These are phyloP conservation scores for Sporothrix luriei DNA, from an alignment of 2,329 filamentous ascomycete genomes.

Conservation along the genomic window DNA sequence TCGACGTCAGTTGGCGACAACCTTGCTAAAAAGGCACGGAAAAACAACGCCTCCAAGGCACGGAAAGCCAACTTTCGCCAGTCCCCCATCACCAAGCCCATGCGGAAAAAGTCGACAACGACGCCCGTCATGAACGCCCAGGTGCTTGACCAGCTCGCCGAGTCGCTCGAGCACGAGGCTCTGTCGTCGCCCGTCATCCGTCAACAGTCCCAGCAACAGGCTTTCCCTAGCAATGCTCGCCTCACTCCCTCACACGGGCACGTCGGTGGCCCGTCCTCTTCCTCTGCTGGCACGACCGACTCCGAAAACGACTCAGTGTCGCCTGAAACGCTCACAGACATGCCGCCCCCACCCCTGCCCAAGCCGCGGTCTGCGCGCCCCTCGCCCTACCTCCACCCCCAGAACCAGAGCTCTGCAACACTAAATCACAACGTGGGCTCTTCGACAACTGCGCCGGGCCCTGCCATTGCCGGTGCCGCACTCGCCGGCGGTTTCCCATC, in stretches of 20 bases:
- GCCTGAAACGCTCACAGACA: slow-evolving; percentile 64
- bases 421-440: slow-evolving; percentile 20
- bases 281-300: slow-evolving; percentile 53
- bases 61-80: slow-evolving; percentile 62
- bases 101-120: slow-evolving; percentile 56
- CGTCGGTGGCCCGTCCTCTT: slow-evolving; percentile 40
- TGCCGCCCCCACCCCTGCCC: slow-evolving; percentile 69
- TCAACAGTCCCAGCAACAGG: slow-evolving; percentile 46
- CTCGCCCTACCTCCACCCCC: slow-evolving; percentile 67
- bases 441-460: slow-evolving; percentile 19
- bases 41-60: slow-evolving; percentile 56
- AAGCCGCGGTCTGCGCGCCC: slow-evolving; percentile 64
- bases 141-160: slow-evolving; percentile 56
- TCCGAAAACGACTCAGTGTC: slow-evolving; percentile 68
- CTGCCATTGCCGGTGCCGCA: slow-evolving; percentile 24
- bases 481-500: slow-evolving; percentile 50
- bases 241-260: slow-evolving; percentile 35
- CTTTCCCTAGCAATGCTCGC: slow-evolving; percentile 35
- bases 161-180: slow-evolving; percentile 47
- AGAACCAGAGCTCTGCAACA: slow-evolving; percentile 44
- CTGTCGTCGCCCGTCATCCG: slow-evolving; percentile 36
- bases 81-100: slow-evolving; percentile 72
- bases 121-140: slow-evolving; percentile 61
- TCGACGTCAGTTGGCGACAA: slow-evolving; percentile 40
- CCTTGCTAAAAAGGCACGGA: slow-evolving; percentile 56